Percentiles rank a stretch among this genome's conserved stretches.
Conservation (phyloP, 148 eudicot genomes). For the Fagopyrum esculentum region DNA sequence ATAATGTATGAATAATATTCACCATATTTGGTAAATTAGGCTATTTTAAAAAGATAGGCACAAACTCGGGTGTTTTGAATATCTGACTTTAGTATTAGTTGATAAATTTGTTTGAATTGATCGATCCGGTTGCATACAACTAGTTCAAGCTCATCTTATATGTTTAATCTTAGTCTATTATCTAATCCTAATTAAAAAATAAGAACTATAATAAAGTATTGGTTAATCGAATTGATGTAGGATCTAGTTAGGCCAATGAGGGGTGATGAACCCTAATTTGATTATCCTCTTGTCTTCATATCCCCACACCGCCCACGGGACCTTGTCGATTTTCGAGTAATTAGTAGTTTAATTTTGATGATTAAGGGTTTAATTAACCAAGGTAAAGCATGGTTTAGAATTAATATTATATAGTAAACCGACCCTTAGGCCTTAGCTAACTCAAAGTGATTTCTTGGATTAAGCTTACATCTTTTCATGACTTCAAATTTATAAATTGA, state of each 20-base stretch:
- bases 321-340: constrained; percentile 1
- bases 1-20: too few species aligned
- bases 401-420: neutral
- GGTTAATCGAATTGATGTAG: constrained; percentile 1
- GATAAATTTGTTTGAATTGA: too few species aligned
- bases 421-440: neutral
- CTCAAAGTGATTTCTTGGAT: constrained; percentile 12
- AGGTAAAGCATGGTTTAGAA: constrained; percentile 6
- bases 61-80: too few species aligned
- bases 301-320: constrained; percentile 4
- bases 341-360: constrained; percentile 9
- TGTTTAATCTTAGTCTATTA: neutral
- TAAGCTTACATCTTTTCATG: neutral
- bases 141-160: neutral
- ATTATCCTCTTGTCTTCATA: neutral
- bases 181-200: neutral
- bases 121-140: too few species aligned
- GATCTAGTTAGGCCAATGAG: constrained; percentile 6
- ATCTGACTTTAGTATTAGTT: too few species aligned
- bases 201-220: neutral
- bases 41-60: too few species aligned
- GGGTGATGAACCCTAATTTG: constrained; percentile 4
- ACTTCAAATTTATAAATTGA: neutral
- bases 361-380: neutral
- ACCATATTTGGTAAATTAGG: too few species aligned